phyloP scores from a whole-genome alignment of 2,329 filamentous ascomycete genomes.

The Massarina eburnea region DNA sequence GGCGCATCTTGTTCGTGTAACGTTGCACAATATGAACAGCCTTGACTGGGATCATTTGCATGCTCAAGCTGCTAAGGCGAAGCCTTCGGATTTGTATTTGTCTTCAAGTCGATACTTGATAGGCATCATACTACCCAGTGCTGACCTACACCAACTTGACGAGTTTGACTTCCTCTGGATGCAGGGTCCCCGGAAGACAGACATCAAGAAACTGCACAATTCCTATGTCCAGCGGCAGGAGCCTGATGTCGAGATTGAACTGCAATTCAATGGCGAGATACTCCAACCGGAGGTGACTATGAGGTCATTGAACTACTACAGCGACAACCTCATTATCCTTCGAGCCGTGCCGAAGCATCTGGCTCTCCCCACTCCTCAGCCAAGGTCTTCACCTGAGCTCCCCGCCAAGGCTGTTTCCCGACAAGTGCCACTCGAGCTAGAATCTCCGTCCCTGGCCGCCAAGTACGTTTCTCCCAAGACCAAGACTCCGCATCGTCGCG shows the following conservation, averaged over 20 bases:
- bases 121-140: constrained; percentile 37
- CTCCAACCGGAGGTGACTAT: constrained; percentile 10
- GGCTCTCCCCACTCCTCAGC: not conserved
- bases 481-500: not conserved
- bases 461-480: not conserved
- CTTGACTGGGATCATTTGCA: constrained; percentile 30
- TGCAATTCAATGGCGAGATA: constrained; percentile 17
- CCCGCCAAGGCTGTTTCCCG: not conserved
- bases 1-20: not conserved
- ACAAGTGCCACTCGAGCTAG: no score
- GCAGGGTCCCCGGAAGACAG: constrained; percentile 30
- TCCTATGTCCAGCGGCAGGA: constrained; percentile 13
- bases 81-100: constrained; percentile 7
- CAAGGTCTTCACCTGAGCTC: not conserved
- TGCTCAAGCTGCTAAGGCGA: constrained; percentile 13
- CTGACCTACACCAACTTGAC: constrained; percentile 17
- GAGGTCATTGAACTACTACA: constrained; percentile 15
- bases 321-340: constrained; percentile 24
- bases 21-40: no score
- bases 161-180: constrained; percentile 41
- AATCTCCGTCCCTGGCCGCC: not conserved
- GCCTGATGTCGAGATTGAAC: constrained; percentile 11
- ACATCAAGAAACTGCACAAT: constrained; percentile 18
- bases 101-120: constrained; percentile 36
- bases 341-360: constrained; percentile 19